Conservation (phyloP, 192 early-diverging fungal species). For the Podila minutissima region DNA sequence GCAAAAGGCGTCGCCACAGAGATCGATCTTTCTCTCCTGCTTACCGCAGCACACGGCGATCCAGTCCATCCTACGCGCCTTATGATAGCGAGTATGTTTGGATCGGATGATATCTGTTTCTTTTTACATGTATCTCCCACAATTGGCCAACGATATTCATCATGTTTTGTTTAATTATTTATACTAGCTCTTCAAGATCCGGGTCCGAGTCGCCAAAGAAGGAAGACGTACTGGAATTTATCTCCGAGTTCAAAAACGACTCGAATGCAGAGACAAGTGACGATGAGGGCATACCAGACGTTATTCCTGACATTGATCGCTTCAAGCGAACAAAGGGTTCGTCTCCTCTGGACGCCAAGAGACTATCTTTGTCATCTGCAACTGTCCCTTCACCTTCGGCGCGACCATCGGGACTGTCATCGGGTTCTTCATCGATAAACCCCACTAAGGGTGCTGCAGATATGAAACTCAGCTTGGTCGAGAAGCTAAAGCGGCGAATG, state of each 20-base stretch:
- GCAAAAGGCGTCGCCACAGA: constrained; percentile 10
- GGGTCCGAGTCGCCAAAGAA: constrained; percentile 20
- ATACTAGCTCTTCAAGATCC: constrained; percentile 13
- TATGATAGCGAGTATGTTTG: constrained; percentile 3
- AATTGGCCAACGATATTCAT: not conserved
- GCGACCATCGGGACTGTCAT: not conserved
- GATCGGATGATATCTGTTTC: too few relatives aligned
- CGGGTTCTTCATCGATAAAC: not conserved
- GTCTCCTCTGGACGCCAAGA: not conserved
- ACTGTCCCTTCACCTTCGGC: too few relatives aligned
- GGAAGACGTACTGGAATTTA: constrained; percentile 18
- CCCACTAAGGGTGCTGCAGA: not conserved
- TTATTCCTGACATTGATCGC: not conserved
- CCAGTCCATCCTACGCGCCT: constrained; percentile 35
- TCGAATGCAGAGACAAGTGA: not conserved
- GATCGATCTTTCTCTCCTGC: constrained; percentile 13
- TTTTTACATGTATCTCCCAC: not conserved
- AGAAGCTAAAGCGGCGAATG: constrained; percentile 41
- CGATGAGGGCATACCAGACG: not conserved
- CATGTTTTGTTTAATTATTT: not conserved
- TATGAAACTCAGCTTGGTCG: constrained; percentile 20
- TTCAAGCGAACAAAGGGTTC: not conserved
- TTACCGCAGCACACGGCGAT: constrained; percentile 7
- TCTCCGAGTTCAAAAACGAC: constrained; percentile 18
- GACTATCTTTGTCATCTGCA: not conserved